Evolutionary conservation across 2,329 filamentous ascomycete genomes (phyloP), one percentile per base, ranked within the genome.

Genomic region (Immersiporthe knoxdaviesiana): DNA sequence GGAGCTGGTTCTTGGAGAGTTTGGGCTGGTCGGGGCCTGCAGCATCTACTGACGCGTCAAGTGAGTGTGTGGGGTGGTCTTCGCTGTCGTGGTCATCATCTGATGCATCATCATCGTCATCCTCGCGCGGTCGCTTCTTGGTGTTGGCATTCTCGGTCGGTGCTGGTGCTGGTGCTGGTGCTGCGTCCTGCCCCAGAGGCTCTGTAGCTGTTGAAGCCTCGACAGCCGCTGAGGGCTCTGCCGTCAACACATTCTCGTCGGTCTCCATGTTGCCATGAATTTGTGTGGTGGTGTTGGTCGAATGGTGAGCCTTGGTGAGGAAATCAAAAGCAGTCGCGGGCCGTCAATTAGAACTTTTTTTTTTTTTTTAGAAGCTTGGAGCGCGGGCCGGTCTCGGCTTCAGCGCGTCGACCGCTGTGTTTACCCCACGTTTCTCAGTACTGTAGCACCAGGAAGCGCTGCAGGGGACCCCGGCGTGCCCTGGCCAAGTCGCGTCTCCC

Each of bases 1-100:
- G 97, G 70, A 91, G 82, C 74, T 95, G 91, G 75, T 91, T 97
- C 76, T 98, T 98, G 24, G 95, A 97, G 65, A 97, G 59, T 24
- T 70, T 67, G 41, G 70, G 68, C 16, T 67, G 54, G 14, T 63
- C 65, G 27, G 21, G 21, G 30, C 16, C n/a, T 65, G 67, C 12
- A 24, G 35, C n/a, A 10, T 56, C 61, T 59, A 39, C 64, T 12
- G 52, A 16, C 7, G 41, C 60, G 4, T n/a, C 54, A 18, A 18
- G 32, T 14, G 8, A n/a, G 11, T 37, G 32, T n/a, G 41, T 60
- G 11, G 67, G 32, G n/a, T 47, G 18, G 21, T 47, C n/a, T 37
- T 47, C 41, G 7, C 16, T 65, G 58, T 30, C 37, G 41, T 39
- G 41, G 18, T 70, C 44, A 35, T 59, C 52, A 21, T 56, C 39